Conservation (phyloP, 495 filamentous ascomycete species). For the Talaromyces adpressus region DNA sequence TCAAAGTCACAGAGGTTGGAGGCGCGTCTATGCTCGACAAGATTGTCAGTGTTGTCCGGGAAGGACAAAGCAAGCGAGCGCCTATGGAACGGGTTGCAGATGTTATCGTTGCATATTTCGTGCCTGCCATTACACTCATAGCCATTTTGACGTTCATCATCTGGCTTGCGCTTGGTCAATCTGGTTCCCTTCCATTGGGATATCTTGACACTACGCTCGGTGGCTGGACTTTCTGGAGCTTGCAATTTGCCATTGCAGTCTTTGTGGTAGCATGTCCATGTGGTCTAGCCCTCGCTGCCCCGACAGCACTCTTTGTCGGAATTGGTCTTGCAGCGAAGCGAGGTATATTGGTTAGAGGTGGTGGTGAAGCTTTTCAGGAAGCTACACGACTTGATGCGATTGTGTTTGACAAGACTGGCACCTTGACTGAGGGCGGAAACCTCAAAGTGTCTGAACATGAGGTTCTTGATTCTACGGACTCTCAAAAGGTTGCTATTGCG, state of each 20-base stretch:
- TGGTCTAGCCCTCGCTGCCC: slow-evolving; percentile 84
- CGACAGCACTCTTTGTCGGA: slow-evolving; percentile 89
- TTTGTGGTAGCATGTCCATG: slow-evolving; percentile 96
- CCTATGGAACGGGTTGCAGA: slow-evolving; percentile 85
- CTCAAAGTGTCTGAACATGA: slow-evolving; percentile 70
- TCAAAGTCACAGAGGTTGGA: slow-evolving; percentile 60
- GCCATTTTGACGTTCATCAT: slow-evolving; percentile 77
- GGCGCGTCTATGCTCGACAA: slow-evolving; percentile 88
- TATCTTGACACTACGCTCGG: slow-evolving; percentile 62
- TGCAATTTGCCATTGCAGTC: slow-evolving; percentile 90
- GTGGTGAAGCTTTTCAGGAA: slow-evolving; percentile 92
- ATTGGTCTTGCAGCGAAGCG: slow-evolving; percentile 79
- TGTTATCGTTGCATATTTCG: slow-evolving; percentile 78
- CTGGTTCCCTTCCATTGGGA: slow-evolving; percentile 55
- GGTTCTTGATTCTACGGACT: slow-evolving; percentile 34
- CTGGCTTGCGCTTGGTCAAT: slow-evolving; percentile 72
- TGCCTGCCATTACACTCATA: slow-evolving; percentile 74
- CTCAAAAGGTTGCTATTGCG: slow-evolving; percentile 26
- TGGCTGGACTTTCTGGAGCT: slow-evolving; percentile 79
- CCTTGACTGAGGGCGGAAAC: slow-evolving; percentile 78
- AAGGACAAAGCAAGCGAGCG: slow-evolving; percentile 82
- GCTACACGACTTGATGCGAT: slow-evolving; percentile 79
- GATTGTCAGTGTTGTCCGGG: slow-evolving; percentile 82
- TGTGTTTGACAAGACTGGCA: slow-evolving; percentile 96
- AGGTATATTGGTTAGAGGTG: slow-evolving; percentile 91